Conservation (phyloP, 192 early-diverging fungal genomes). For the Bifiguratus adelaidae region DNA sequence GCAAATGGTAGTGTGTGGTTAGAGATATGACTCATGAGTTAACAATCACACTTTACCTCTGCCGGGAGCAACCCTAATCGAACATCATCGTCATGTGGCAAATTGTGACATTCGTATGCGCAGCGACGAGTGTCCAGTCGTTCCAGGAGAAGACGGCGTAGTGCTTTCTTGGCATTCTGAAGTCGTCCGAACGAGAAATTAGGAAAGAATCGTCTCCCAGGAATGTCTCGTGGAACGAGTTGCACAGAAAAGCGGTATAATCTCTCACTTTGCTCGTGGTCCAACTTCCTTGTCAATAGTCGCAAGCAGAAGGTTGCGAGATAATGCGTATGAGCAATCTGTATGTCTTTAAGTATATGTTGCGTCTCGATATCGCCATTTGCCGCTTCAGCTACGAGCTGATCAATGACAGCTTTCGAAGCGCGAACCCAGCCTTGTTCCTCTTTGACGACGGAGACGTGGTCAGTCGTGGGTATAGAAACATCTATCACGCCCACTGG, state of each 20-base stretch:
- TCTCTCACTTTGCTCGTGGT: too few species aligned
- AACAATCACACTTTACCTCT: background rate
- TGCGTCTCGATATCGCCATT: too few species aligned
- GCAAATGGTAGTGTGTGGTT: background rate
- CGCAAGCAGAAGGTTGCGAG: too few species aligned
- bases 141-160: background rate
- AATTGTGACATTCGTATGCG: background rate
- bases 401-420: too few species aligned
- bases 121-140: background rate
- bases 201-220: background rate
- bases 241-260: background rate
- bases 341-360: too few species aligned
- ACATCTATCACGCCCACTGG: too few species aligned
- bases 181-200: background rate
- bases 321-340: too few species aligned
- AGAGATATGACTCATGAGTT: background rate
- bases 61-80: background rate
- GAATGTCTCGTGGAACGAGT: background rate
- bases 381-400: too few species aligned
- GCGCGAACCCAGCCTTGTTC: too few species aligned
- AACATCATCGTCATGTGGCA: background rate
- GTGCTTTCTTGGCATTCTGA: background rate
- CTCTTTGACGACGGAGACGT: too few species aligned
- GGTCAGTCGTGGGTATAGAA: too few species aligned
- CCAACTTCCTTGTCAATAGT: too few species aligned